Conservation (phyloP, 441 rosid genomes). For the Mallotus japonicus region DNA sequence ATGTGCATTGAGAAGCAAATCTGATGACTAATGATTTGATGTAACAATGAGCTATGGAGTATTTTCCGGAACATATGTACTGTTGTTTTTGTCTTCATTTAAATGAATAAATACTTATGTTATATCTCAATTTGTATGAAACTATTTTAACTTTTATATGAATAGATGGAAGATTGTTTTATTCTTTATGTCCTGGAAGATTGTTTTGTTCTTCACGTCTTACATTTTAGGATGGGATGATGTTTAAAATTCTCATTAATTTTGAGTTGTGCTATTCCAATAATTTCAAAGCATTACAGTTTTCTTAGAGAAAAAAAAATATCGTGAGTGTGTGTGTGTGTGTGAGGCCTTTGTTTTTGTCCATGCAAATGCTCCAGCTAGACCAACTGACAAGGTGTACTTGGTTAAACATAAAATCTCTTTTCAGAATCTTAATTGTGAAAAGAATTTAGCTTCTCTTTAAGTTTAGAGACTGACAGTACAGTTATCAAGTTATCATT, state of each 20-base stretch:
- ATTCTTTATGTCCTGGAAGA: too few relatives aligned
- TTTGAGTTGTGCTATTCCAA: too few relatives aligned
- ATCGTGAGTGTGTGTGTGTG: too few relatives aligned
- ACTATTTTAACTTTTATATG: too few relatives aligned
- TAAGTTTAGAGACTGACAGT: neutral
- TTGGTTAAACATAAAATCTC: neutral
- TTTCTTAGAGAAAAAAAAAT: too few relatives aligned
- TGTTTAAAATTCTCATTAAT: too few relatives aligned
- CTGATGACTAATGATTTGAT: neutral
- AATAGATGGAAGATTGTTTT: too few relatives aligned
- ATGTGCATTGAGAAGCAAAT: slow-evolving; percentile 3
- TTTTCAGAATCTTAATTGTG: neutral
- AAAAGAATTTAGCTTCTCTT: neutral
- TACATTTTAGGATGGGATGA: too few relatives aligned
- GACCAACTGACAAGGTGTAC: neutral
- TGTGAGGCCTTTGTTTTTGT: too few relatives aligned
- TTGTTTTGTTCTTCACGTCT: neutral
- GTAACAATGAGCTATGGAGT: neutral
- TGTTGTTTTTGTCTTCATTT: neutral
- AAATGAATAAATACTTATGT: neutral
- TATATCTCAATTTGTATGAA: too few relatives aligned
- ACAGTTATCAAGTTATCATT: neutral
- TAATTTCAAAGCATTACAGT: too few relatives aligned
- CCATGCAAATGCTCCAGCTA: neutral
- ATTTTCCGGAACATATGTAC: neutral